These are phyloP conservation scores for Myriosclerotinia scirpicola DNA, from an alignment of 2,329 filamentous ascomycete genomes.

Conservation along the genomic window DNA sequence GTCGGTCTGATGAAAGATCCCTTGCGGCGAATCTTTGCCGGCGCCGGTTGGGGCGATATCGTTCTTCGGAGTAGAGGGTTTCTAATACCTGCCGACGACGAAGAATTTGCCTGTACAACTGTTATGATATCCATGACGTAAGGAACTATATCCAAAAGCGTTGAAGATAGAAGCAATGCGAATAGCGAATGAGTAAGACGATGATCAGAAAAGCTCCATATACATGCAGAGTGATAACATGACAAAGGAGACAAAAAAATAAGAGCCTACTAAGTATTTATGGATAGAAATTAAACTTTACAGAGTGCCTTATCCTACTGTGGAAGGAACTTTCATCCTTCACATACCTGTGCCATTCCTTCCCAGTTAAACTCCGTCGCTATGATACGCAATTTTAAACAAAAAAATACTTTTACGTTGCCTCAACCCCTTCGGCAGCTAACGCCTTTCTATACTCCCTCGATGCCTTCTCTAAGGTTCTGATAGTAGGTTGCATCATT, in stretches of 20 bases:
- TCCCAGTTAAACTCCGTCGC: slow-evolving; percentile 34
- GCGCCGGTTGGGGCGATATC: slow-evolving; percentile 26
- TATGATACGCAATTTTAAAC: slow-evolving; percentile 28
- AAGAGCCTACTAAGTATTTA: neutral
- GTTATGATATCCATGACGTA: slow-evolving; percentile 30
- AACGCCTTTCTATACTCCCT: slow-evolving; percentile 71
- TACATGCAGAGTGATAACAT: neutral
- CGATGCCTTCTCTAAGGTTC: slow-evolving; percentile 68
- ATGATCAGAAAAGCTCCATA: slow-evolving; percentile 16
- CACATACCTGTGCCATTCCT: slow-evolving; percentile 27
- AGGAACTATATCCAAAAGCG: slow-evolving; percentile 28
- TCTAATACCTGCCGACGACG: slow-evolving; percentile 24
- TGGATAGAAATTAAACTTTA: slow-evolving; percentile 9
- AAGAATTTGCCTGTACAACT: slow-evolving; percentile 24
- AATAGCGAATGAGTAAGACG: slow-evolving; percentile 14
- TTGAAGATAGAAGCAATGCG: slow-evolving; percentile 15
- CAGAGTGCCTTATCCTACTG: neutral
- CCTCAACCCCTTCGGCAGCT: slow-evolving; percentile 54
- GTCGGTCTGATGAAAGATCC: slow-evolving; percentile 34
- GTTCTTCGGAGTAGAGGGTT: slow-evolving; percentile 26
- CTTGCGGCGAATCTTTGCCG: slow-evolving; percentile 40
- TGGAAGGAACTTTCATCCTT: slow-evolving; percentile 5
- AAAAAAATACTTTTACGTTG: slow-evolving; percentile 24
- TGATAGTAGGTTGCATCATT: slow-evolving; percentile 72
- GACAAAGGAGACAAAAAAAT: neutral